phyloP scores from a whole-genome alignment of 768 basidiomycete genomes.

The Boletellus emodensis region DNA sequence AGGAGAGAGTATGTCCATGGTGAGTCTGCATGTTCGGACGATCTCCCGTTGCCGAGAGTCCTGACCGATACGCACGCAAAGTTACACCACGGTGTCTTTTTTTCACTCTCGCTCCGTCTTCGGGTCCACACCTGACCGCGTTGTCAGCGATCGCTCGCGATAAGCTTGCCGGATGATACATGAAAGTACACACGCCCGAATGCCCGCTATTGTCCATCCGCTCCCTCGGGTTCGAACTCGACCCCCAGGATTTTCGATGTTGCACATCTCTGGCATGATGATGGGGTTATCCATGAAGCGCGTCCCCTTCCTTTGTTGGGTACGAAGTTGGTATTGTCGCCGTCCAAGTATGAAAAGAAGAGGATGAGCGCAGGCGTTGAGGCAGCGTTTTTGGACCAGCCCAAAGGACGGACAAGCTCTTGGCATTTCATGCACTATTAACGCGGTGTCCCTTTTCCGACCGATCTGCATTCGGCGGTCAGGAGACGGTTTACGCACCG shows the following conservation, averaged over 20 bases:
- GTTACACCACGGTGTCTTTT: no score
- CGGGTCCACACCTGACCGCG: slow-evolving; percentile 2
- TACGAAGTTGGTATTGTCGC: not conserved
- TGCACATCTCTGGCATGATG: not conserved
- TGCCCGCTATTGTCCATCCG: not conserved
- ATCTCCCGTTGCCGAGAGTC: not conserved
- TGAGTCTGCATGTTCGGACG: slow-evolving; percentile 4
- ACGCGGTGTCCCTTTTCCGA: slow-evolving; percentile 46
- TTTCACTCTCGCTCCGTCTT: not conserved
- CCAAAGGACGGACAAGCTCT: not conserved
- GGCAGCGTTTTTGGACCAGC: not conserved
- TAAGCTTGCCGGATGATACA: slow-evolving; percentile 5
- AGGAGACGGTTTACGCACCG: slow-evolving; percentile 50
- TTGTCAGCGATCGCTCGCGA: not conserved
- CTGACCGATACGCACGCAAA: not conserved
- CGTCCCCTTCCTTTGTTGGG: not conserved
- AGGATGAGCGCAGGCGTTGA: not conserved
- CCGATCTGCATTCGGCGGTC: slow-evolving; percentile 42
- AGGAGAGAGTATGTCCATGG: not conserved
- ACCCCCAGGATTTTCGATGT: not conserved
- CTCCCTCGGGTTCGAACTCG: not conserved
- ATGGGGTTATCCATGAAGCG: not conserved
- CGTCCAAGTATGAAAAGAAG: not conserved
- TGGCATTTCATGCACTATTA: slow-evolving; percentile 10
- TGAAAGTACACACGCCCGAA: not conserved